Percentiles rank a stretch among this genome's conserved stretches.
Conservation (phyloP, 1,139 yeast genomes). For the Yamadazyma diospyri region DNA sequence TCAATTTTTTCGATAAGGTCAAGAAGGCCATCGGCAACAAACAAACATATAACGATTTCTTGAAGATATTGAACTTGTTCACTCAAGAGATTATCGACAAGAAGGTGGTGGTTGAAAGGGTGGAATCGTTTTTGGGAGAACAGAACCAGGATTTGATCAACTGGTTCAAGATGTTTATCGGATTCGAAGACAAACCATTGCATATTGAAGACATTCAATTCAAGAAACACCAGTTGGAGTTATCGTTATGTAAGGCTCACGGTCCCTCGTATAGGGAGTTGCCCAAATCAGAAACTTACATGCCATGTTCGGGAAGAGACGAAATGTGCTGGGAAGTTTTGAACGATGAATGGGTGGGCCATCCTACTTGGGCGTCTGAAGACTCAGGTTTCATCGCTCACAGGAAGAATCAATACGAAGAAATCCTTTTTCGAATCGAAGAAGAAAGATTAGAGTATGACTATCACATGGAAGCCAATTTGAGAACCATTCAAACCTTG, state of each 20-base stretch:
- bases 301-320: slow-evolving; percentile 98
- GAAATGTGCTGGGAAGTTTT: slow-evolving; percentile 99
- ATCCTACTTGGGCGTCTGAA: slow-evolving; percentile 99
- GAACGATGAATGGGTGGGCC: slow-evolving; percentile 99
- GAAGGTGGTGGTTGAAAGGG: slow-evolving; percentile 75
- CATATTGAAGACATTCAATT: slow-evolving; percentile 84
- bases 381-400: slow-evolving; percentile 98
- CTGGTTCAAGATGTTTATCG: slow-evolving; percentile 93
- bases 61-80: slow-evolving; percentile 79
- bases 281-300: slow-evolving; percentile 91
- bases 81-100: slow-evolving; percentile 90
- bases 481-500: slow-evolving; percentile 90
- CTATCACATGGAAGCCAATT: slow-evolving; percentile 89
- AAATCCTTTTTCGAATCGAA: slow-evolving; percentile 88
- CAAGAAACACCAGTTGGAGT: slow-evolving; percentile 86
- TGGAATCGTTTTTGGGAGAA: slow-evolving; percentile 77
- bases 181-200: slow-evolving; percentile 72
- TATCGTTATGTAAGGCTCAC: slow-evolving; percentile 79
- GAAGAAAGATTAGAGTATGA: slow-evolving; percentile 98
- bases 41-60: slow-evolving; percentile 85
- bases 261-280: slow-evolving; percentile 93
- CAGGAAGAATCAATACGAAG: slow-evolving; percentile 96
- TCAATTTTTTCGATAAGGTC: slow-evolving; percentile 86
- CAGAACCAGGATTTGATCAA: slow-evolving; percentile 72
- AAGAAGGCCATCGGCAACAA: slow-evolving; percentile 88